A percentile compares a stretch with the other conserved stretches of the same genome.
phyloP scores from a whole-genome alignment of 1,284 basidiomycete genomes.

The Bjerkandera adusta region DNA sequence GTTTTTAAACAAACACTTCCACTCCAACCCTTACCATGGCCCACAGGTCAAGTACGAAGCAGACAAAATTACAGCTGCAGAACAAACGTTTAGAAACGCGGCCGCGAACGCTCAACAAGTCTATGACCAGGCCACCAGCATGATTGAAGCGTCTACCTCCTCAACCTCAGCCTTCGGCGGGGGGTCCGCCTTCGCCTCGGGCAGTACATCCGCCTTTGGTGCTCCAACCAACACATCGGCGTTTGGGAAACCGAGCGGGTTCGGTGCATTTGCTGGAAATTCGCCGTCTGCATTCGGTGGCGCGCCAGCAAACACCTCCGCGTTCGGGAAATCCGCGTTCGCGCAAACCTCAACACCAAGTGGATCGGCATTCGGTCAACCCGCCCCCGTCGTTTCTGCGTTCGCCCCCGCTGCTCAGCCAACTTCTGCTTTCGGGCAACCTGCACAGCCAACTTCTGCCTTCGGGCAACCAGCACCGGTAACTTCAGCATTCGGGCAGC shows the following conservation, averaged over 20 bases:
- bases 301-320: constrained; percentile 21
- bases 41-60: constrained; percentile 55
- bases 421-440: constrained; percentile 30
- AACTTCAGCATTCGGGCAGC: constrained; percentile 29
- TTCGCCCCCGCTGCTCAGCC: constrained; percentile 31
- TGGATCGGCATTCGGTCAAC: constrained; percentile 24
- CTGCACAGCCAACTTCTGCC: constrained; percentile 19
- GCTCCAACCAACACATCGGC: constrained; percentile 32
- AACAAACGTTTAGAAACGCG: constrained; percentile 43
- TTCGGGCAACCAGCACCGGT: constrained; percentile 24
- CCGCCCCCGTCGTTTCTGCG: constrained; percentile 21
- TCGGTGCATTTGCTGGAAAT: constrained; percentile 20
- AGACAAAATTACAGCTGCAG: constrained; percentile 39
- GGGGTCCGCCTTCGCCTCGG: constrained; percentile 5
- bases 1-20: constrained; percentile 26
- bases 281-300: constrained; percentile 36
- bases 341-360: constrained; percentile 21
- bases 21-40: constrained; percentile 7
- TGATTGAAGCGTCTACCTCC: constrained; percentile 21
- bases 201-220: constrained; percentile 23
- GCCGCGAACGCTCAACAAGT: constrained; percentile 45
- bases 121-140: constrained; percentile 48
- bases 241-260: constrained; percentile 39
- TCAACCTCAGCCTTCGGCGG: constrained; percentile 21
- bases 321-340: constrained; percentile 26